Base-by-base conservation (phyloP, 495 filamentous ascomycete genomes). In the Cercophora scortea region DNA sequence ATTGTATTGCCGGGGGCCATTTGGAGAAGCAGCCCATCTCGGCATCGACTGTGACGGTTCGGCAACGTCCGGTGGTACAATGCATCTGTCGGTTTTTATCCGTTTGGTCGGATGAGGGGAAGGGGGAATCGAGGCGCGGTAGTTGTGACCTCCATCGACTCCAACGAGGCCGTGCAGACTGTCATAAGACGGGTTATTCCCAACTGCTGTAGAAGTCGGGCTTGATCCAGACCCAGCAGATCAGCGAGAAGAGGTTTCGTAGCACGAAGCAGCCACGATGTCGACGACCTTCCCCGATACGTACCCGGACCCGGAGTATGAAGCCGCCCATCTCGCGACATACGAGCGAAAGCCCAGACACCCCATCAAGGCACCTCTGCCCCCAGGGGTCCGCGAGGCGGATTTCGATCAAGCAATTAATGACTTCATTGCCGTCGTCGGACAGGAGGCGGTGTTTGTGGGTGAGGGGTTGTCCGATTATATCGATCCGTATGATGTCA, bases 401-500 rank as follows among this genome's bases (percentile, higher is more conserved):
- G 58, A 61, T 46, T 69, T 67, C 42, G 59, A 58, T 33, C 45
- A 49, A 16, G 60, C 68, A 11, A 57, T 74, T 25, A 54, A 63
- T 17, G 55, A 55, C 13, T 60, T 66, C 56, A 41, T 60, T 39
- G 38, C 49, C 25, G 47, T 55, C 10, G 51, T 61, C 6, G 68
- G 70, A n/a, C 34, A 61, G 49, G 63, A 68, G 3, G 58, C 68
- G 9, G 68, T 76, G 8, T 66, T 72, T 46, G 53, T 61, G 33
- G 60, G 59, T 45, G 57, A 64, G 32, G 63, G 60, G 1, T 55
- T 76, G 18, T 60, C 52, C 5, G 71, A 73, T 45, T 76, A 76
- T 61, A 67, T 73, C 45, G 71, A 73, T 44, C 72, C 72, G 10
- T 76, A 74, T 47, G 70, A 76, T 54, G 54, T 73, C 10, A 50